Evolutionary conservation across 2,329 filamentous ascomycete genomes (phyloP), one percentile per base, ranked within the genome.

Genomic region (Knoxdaviesia capensis): DNA sequence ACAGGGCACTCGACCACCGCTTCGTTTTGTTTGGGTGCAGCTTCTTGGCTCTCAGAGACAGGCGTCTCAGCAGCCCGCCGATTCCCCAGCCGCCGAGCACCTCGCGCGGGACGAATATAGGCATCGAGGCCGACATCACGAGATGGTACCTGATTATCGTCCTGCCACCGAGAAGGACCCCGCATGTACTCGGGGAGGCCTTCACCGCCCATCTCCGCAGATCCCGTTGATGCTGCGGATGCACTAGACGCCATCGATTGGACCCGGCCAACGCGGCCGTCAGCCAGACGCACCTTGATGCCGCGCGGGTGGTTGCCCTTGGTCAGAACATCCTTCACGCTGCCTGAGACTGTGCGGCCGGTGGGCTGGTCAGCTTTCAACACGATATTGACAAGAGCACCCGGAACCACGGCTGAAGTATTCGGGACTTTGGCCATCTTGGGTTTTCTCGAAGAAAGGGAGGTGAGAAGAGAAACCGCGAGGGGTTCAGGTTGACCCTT

Each of bases 311-410:
- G 82, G 49, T 87, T 73, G 30, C 80, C 79, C 1, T 71, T 64
- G 2, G 81, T 87, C 39, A 88, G 63, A 0, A 87, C 56, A 38
- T 84, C 71, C 41, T 68, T 65, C 1, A 88, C 73, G 5, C 65
- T 57, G 29, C 82, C 82, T 38, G 65, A 62, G 1, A 84, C 80
- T 50, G 83, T 75, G 38, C 69, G 68, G 6, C 81, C 82, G 0
- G 80, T 85, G 1, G 70, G 71, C 54, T 88, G 82, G 56, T 88
- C 81, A 46, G 69, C 65, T 52, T 88, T 88, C 32, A 86, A 65
- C 1, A 87, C 65, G 43, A 88, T 82, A 40, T 76, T 80, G 42
- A 87, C 82, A 4, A 53, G 47, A 4, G 75, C 71, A 34, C 80
- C 80, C 0, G 68, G 65, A 5, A 69, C 48, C 31, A 83, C 74